Conservation (phyloP, 2,329 filamentous ascomycete species). For the Waltergamsia citrina region DNA sequence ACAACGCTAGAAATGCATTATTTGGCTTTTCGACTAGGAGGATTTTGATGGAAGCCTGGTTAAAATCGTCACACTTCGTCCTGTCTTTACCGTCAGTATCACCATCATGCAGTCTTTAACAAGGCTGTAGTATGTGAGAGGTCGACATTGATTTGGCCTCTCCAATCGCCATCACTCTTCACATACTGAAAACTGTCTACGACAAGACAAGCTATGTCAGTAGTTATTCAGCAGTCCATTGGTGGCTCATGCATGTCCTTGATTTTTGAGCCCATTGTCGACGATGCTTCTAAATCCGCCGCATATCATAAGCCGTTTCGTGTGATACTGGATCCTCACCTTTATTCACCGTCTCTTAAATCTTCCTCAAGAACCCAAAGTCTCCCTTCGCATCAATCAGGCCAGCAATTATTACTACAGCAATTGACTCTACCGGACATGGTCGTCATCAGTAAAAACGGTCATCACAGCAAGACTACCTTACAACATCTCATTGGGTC, state of each 20-base stretch:
- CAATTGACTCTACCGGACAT: slow-evolving; percentile 30
- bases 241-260: slow-evolving; percentile 57
- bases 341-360: no score
- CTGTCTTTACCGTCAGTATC: no score
- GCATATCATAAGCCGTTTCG: slow-evolving; percentile 39
- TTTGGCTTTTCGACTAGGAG: no score
- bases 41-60: no score
- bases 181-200: slow-evolving; percentile 4
- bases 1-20: no score
- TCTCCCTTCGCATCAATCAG: no score
- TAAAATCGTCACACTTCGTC: no score
- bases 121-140: no score
- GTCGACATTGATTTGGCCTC: background rate
- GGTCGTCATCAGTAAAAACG: slow-evolving; percentile 40
- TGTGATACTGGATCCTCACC: slow-evolving; percentile 65
- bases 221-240: slow-evolving; percentile 55
- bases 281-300: slow-evolving; percentile 1
- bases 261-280: slow-evolving; percentile 45
- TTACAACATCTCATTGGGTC: slow-evolving; percentile 50
- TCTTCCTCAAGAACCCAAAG: no score
- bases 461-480: slow-evolving; percentile 63
- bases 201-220: no score
- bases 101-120: no score
- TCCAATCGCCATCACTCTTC: no score
- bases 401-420: slow-evolving; percentile 40